Evolutionary conservation across 2,329 filamentous ascomycete species (phyloP), one percentile per base, ranked within the genome.

Genomic region (Ceratocystis colombiana): DNA sequence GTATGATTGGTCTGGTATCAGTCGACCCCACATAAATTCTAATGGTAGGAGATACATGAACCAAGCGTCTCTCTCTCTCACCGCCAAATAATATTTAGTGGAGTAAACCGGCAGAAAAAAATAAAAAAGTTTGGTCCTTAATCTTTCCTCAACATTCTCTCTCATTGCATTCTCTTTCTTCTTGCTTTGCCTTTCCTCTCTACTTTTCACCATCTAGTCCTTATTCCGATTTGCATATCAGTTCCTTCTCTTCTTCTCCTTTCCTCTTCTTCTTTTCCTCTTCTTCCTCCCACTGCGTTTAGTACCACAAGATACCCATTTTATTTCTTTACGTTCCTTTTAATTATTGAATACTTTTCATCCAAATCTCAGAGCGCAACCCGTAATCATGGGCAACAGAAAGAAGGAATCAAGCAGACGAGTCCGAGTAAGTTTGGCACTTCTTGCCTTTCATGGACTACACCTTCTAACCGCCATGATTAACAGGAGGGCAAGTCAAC

Each of bases 341-440:
- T 67, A 62, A 45, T 66, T 70, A 66, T 67, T 57, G 62, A 64
- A 67, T 59, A 53, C 67, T 55, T 46, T 25, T 2, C 59, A 53
- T 37, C 64, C 17, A 30, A 10, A 67, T 64, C 20, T 37, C 45
- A 17, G 41, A 30, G 28, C 45, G 65, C 61, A 66, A 69, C 68
- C 67, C 57, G 67, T 68, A 70, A 73, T 70, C 67, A 96, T 96
- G 91, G 91, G 91, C 77, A 88, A 86, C 72, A 87, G 85, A 73
- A 97, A 97, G 82, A 96, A 96, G 78, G 93, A 97, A 78, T 86
- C 85, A 70, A 83, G 80, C 75, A 87, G 93, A 78, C 88, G 88
- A 75, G 83, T 82, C 79, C 88, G 91, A 76, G 63, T 64, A 64
- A 44, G 63, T 64, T 20, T 17, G 12, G 17, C 8, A 5, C 45